Evolutionary conservation across 1,284 basidiomycete genomes (phyloP), one percentile per base, ranked within the genome.

Genomic region (Papiliotrema flavescens): DNA sequence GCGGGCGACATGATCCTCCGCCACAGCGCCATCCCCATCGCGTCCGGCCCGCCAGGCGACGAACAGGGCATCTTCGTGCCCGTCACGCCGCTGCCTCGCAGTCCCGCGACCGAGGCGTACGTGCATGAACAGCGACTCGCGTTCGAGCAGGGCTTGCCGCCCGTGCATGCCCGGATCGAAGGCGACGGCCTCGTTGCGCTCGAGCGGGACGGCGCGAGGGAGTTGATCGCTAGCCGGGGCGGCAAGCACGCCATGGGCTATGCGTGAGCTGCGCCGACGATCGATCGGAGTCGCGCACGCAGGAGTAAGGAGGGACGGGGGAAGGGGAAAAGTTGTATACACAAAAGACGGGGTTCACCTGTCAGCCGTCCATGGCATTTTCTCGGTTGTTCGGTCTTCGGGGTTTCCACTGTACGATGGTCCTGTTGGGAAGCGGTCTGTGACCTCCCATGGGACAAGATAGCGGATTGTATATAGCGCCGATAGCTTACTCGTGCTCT

Each of bases 1-100:
- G 66, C 73, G 15, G 73, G 73, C 2, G 73, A 75, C 53, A 60
- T 75, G 43, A 50, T 75, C 50, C 52, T 65, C 54, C 60, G 63
- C 43, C 67, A 73, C 55, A 54, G 69, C 6, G 53, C 65, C 13
- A 47, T 67, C 24, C 63, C 60, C 15, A 32, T 67, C 23, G 20
- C 45, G 11, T 48, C 58, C 35, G 47, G 54, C 23, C 53, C 57
- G 42, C 39, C 46, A 3, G 32, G 47, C 28, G 59, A 52, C 24
- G 47, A 26, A 3, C 39, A 47, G 19, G 32, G 43, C 2, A 57
- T 70, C 17, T 64, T 71, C 55, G 60, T 70, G 7, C 69, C 70
- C 11, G 47, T 70, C 35, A 59, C 66, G 51, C 61, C 64, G 45
- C 53, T 70, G 13, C 55, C 63, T 1, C 54, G 56, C 3, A 60